Evolutionary conservation across 2,329 filamentous ascomycete species (phyloP), one percentile per base, ranked within the genome.

Genomic region (Fusarium mundagurra): DNA sequence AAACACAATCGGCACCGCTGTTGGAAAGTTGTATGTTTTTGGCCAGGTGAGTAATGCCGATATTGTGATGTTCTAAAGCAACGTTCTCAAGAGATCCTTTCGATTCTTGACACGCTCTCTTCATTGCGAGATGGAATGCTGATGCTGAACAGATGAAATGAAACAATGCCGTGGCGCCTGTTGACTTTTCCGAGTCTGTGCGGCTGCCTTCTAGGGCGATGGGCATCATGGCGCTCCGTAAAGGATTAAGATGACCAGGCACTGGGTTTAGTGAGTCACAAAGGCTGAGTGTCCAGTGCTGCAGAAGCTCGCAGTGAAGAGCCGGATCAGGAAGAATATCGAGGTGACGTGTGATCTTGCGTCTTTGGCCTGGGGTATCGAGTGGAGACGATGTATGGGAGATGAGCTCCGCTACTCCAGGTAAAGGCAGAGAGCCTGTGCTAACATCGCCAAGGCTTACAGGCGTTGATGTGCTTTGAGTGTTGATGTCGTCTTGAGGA

Each of bases 71-170:
- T 22, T 78, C 76, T 6, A 78, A 54, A 2, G 76, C 76, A 3
- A 78, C 64, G 8, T 74, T 78, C 47, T 78, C 76, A 0, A 78
- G 73, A 5, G 63, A 54, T 0, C 73, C 63, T 33, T 62, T 65
- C 1, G 73, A 63, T 8, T 71, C 76, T 13, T 74, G 50, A 0
- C 64, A 60, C 3, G 27, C 53, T 5, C 69, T 61, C 14, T 66
- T 76, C 34, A 69, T 76, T 4, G 75, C 64, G 3, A 78, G 54
- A 8, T 77, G 75, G 14, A 78, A 78, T 1, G 74, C 76, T 0
- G 76, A 76, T 2, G 76, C 76, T 2, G 76, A 74, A n/a, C 74
- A 78, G 24, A 78, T 78, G 31, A 78, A 74, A 22, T 78, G 74
- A 3, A 78, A 78, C 10, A 78, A 13, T 0, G 74, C 71, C 0